Evolutionary conservation across 1,139 yeast species (phyloP), one percentile per base, ranked within the genome.

Genomic region (Tardiomyces digboiensis): DNA sequence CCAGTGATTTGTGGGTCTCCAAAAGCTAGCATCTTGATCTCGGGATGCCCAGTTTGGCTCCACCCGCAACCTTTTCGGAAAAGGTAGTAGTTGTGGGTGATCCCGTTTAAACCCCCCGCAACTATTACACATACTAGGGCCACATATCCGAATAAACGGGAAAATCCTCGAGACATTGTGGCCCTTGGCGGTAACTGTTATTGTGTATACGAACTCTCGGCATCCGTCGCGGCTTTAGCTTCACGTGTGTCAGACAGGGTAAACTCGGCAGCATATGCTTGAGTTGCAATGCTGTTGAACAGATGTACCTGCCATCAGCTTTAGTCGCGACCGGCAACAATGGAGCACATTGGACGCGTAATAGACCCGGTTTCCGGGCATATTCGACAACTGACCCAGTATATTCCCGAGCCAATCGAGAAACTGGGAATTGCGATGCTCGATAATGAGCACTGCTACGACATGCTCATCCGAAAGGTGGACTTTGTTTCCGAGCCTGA

Each of bases 1-100:
- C 97, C 97, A 50, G 89, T 83, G 61, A 91, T 88, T 64, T 91
- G 98, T 0, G 98, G 98, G 59, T 91, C 98, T 10, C 97, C 98
- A 62, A 88, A 82, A 2, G 95, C 82, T 53, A 88, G 63, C 38
- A 67, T 42, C 29, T 51, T 50, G 21, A 63, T 46, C 12, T 46
- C 47, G n/a, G 56, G 52, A 10, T 47, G 52, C 1, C 51, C 38
- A 14, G 40, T 41, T 3, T 47, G 29, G 5, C 47, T 47, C 49
- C 60, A 58, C 36, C 55, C 19, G 50, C 66, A 64, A 57, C 58
- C 56, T 51, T 43, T 46, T 42, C 45, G 29, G 7, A 50, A n/a
- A 5, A 38, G 5, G 1, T 95, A 95, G 57, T 84, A 87, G 40
- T 85, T 78, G 64, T 78, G 82, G 16, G 84, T 75, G 59, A 82